Percentiles rank a stretch among this genome's conserved stretches.
Conservation (phyloP, 345 rosid genomes). For the Passiflora organensis region DNA sequence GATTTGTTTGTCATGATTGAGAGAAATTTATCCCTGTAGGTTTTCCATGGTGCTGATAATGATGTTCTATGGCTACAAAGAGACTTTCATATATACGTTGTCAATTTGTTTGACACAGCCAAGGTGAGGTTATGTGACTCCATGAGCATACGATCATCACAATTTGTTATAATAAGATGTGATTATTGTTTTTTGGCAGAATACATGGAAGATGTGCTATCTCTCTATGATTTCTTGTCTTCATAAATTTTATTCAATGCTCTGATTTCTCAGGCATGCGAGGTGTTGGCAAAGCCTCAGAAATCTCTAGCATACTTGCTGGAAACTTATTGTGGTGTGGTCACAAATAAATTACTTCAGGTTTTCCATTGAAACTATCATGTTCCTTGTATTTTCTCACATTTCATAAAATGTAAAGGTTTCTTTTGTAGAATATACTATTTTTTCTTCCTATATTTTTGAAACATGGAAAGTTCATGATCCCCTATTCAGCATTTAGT, state of each 20-base stretch:
- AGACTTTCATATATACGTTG: slow-evolving; percentile 88
- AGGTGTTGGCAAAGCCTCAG: slow-evolving; percentile 79
- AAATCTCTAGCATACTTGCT: slow-evolving; percentile 85
- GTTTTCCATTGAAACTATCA: slow-evolving; percentile 30
- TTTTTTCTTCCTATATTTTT: neutral
- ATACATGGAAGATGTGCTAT: neutral
- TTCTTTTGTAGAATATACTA: neutral
- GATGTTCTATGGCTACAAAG: slow-evolving; percentile 94
- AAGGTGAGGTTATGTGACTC: slow-evolving; percentile 45
- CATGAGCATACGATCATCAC: neutral
- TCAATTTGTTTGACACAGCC: slow-evolving; percentile 89
- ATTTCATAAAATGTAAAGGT: slow-evolving; percentile 9
- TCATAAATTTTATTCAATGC: slow-evolving; percentile 2
- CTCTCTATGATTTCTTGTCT: neutral
- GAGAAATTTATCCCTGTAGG: slow-evolving; percentile 36
- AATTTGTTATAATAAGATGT: neutral
- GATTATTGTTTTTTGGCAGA: neutral
- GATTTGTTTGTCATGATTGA: neutral
- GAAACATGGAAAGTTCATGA: neutral
- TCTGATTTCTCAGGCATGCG: slow-evolving; percentile 64
- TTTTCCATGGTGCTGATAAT: slow-evolving; percentile 95
- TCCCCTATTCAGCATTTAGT: neutral
- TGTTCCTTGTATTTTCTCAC: neutral
- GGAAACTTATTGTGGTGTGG: slow-evolving; percentile 67
- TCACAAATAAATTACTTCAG: slow-evolving; percentile 80